Evolutionary conservation across 352 stramenopile species (phyloP).

Genomic region (Pythium guiyangense): DNA sequence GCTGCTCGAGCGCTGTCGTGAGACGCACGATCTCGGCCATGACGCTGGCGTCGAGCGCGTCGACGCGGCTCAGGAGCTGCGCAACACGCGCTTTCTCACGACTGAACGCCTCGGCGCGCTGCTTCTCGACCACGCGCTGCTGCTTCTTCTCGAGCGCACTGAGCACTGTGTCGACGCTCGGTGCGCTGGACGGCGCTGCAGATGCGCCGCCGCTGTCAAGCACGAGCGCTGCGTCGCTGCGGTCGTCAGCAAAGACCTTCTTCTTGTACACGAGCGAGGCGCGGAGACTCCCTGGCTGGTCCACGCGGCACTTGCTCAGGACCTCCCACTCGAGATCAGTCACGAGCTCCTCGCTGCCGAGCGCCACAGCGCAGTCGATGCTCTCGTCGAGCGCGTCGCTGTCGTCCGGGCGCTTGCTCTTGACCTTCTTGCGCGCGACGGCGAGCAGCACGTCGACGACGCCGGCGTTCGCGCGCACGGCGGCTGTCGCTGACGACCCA

Average conservation of each 20-base stretch:
- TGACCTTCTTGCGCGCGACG: constrained; percentile 56
- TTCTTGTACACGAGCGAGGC: constrained; percentile 53
- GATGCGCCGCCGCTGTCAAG: constrained; percentile 7
- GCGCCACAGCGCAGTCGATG: constrained; percentile 30
- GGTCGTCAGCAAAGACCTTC: constrained; percentile 41
- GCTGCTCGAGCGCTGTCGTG: constrained; percentile 22
- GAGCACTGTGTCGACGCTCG: constrained; percentile 32
- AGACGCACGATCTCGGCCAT: constrained; percentile 30
- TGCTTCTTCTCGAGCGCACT: constrained; percentile 52
- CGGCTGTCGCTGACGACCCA: constrained; percentile 11
- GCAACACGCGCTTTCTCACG: constrained; percentile 53
- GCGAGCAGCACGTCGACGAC: constrained; percentile 53
- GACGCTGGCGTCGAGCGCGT: constrained; percentile 17
- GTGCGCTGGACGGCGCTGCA: neutral
- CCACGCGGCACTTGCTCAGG: constrained; percentile 38
- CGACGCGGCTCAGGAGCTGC: constrained; percentile 38
- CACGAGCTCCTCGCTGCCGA: constrained; percentile 43
- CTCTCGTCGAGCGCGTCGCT: constrained; percentile 53
- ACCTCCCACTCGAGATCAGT: constrained; percentile 79
- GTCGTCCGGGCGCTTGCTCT: constrained; percentile 27
- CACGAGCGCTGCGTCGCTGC: constrained; percentile 17
- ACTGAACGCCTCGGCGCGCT: constrained; percentile 35
- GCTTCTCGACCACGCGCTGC: constrained; percentile 32
- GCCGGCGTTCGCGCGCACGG: constrained; percentile 38
- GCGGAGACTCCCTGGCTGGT: constrained; percentile 40